These are phyloP conservation scores for Boletus reticulatus DNA, from an alignment of 768 basidiomycete species.

Conservation along the genomic window DNA sequence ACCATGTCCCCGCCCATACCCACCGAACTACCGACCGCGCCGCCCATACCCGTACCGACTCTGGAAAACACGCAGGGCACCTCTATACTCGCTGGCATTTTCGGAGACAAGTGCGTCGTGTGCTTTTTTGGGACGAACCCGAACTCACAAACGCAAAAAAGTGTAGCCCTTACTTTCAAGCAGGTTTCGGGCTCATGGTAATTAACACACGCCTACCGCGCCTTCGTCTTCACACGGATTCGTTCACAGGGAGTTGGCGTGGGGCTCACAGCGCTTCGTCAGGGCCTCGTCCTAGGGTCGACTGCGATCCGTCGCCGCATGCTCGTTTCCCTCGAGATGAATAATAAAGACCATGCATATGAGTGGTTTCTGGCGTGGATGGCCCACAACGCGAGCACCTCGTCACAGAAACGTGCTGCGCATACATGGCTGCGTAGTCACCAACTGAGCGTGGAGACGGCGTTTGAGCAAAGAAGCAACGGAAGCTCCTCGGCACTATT, in stretches of 20 bases:
- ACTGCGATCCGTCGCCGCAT: slow-evolving; percentile 82
- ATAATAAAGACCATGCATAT: slow-evolving; percentile 92
- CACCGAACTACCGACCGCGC: neutral
- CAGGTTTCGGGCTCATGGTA: slow-evolving; percentile 97
- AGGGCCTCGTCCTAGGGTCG: slow-evolving; percentile 64
- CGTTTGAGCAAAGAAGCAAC: slow-evolving; percentile 84
- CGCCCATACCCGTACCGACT: slow-evolving; percentile 1
- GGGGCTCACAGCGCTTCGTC: slow-evolving; percentile 71
- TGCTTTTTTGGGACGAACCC: slow-evolving; percentile 1
- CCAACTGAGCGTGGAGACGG: slow-evolving; percentile 92
- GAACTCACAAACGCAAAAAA: slow-evolving; percentile 33
- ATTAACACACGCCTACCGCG: slow-evolving; percentile 4
- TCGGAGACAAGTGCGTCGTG: slow-evolving; percentile 67
- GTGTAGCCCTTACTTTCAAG: slow-evolving; percentile 93
- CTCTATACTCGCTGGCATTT: slow-evolving; percentile 39
- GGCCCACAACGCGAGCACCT: slow-evolving; percentile 58
- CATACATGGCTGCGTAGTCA: slow-evolving; percentile 70
- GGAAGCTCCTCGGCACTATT: slow-evolving; percentile 89
- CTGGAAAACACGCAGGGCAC: slow-evolving; percentile 9
- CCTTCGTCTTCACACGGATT: neutral
- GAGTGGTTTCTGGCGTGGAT: slow-evolving; percentile 98
- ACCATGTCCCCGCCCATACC: slow-evolving; percentile 7
- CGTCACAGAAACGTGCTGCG: slow-evolving; percentile 24
- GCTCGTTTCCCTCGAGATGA: slow-evolving; percentile 94
- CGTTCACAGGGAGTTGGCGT: slow-evolving; percentile 83